These are phyloP conservation scores for Stagonosporopsis tanaceti DNA, from an alignment of 2,329 filamentous ascomycete genomes.

Conservation along the genomic window DNA sequence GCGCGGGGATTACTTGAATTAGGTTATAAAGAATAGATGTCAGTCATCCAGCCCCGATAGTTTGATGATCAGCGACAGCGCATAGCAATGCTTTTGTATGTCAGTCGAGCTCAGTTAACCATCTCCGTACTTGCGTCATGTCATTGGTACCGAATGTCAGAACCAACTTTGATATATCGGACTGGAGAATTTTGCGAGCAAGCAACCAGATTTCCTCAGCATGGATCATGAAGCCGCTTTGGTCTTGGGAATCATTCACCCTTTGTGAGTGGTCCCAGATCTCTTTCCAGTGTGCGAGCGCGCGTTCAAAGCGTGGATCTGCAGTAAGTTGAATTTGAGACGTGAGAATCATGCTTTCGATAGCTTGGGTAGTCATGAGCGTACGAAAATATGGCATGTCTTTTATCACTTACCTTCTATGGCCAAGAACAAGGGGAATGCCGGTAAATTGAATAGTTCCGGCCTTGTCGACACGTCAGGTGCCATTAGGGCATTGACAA, in stretches of 20 bases:
- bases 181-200: not conserved
- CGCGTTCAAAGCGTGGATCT: not conserved
- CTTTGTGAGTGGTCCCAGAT: not conserved
- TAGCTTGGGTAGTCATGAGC: not conserved
- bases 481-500: not conserved
- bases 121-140: slow-evolving; percentile 1
- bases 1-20: no score
- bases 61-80: no score
- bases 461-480: not conserved
- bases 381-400: not conserved
- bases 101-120: slow-evolving; percentile 6
- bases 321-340: not conserved
- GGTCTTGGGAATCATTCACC: slow-evolving; percentile 49
- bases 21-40: not conserved
- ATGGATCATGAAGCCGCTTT: not conserved
- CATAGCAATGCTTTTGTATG: not conserved
- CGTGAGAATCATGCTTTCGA: slow-evolving; percentile 3
- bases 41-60: no score
- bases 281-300: slow-evolving; percentile 11
- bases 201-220: slow-evolving; percentile 5
- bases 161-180: not conserved
- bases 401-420: not conserved
- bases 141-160: slow-evolving; percentile 1
- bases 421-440: slow-evolving; percentile 1
- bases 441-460: not conserved